These are phyloP conservation scores for Xanthoconium purpureum DNA, from an alignment of 768 basidiomycete genomes.

Conservation along the genomic window DNA sequence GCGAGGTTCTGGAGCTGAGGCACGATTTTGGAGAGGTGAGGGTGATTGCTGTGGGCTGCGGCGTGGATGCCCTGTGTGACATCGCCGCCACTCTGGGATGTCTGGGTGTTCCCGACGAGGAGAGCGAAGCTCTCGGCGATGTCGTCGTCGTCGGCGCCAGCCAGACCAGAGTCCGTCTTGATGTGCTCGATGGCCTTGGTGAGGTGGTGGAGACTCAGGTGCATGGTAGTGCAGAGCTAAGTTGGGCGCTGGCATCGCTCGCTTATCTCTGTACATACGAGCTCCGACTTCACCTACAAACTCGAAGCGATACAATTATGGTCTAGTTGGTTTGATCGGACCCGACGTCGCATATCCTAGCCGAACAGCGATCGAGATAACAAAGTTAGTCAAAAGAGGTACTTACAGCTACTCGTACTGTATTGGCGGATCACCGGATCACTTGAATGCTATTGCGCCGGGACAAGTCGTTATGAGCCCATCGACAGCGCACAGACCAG, in stretches of 20 bases:
- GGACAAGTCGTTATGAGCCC: too few relatives aligned
- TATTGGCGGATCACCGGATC: too few relatives aligned
- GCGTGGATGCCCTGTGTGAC: slow-evolving; percentile 31
- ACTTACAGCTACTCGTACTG: too few relatives aligned
- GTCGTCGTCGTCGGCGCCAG: slow-evolving; percentile 16
- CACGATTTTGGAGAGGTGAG: slow-evolving; percentile 46
- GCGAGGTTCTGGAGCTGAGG: slow-evolving; percentile 58
- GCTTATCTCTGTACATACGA: slow-evolving; percentile 6
- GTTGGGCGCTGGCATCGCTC: not conserved
- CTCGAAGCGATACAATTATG: too few relatives aligned
- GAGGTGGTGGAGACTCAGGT: slow-evolving; percentile 13
- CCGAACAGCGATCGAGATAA: too few relatives aligned
- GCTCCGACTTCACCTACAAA: not conserved
- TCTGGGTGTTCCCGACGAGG: slow-evolving; percentile 20
- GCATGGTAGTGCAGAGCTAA: slow-evolving; percentile 7
- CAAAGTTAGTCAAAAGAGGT: too few relatives aligned
- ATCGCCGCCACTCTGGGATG: slow-evolving; percentile 13
- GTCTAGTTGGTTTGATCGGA: too few relatives aligned
- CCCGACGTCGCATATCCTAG: too few relatives aligned
- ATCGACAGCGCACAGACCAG: too few relatives aligned
- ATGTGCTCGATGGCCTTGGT: slow-evolving; percentile 32
- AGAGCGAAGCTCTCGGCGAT: slow-evolving; percentile 19
- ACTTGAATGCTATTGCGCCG: too few relatives aligned
- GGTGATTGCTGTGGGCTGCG: slow-evolving; percentile 31
- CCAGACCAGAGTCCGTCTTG: slow-evolving; percentile 12